Percentiles rank a stretch among this genome's conserved stretches.
phyloP scores from a whole-genome alignment of 129 eudicot genomes.

The Flaveria trinervia region DNA sequence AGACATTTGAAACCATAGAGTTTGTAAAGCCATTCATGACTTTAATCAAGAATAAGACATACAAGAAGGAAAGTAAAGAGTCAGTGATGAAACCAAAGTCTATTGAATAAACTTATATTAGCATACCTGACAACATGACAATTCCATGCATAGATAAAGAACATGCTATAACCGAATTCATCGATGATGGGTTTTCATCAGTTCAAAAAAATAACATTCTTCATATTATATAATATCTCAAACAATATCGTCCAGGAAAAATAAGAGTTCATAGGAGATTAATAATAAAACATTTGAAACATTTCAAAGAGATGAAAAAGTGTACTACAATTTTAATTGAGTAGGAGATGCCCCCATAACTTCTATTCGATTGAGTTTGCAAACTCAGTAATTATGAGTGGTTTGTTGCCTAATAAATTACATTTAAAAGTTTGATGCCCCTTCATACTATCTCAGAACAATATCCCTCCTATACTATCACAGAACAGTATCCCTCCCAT shows the following conservation, averaged over 20 bases:
- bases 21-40: too few relatives aligned
- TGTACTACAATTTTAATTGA: not conserved
- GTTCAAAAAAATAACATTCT: not conserved
- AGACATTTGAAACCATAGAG: too few relatives aligned
- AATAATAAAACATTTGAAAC: not conserved
- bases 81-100: too few relatives aligned
- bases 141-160: too few relatives aligned
- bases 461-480: not conserved
- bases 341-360: not conserved
- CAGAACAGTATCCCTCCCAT: not conserved
- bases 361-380: not conserved
- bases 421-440: not conserved
- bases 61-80: too few relatives aligned
- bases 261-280: not conserved
- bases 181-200: too few relatives aligned
- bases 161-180: not conserved
- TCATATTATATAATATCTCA: not conserved
- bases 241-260: not conserved
- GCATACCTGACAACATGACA: too few relatives aligned
- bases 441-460: not conserved
- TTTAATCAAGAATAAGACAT: too few relatives aligned
- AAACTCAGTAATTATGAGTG: not conserved
- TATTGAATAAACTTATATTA: too few relatives aligned
- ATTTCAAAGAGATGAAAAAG: not conserved
- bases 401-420: not conserved